Conservation (phyloP, 495 filamentous ascomycete genomes). For the Daldinia concentrica region DNA sequence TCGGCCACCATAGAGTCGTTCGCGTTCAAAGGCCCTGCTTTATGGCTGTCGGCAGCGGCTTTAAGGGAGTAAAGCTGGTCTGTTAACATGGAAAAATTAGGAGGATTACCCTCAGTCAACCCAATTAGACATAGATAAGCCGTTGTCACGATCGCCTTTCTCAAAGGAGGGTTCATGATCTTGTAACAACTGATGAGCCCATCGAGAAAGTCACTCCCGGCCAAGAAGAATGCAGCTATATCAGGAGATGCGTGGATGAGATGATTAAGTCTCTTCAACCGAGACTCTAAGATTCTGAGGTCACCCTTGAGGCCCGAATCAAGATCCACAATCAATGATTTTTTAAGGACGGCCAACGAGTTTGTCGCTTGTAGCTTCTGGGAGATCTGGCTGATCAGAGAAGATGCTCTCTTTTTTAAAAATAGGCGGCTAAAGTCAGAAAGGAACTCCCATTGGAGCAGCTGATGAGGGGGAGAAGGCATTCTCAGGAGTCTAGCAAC, state of each 20-base stretch:
- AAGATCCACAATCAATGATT: slow-evolving; percentile 58
- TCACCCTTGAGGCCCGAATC: slow-evolving; percentile 60
- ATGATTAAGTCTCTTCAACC: slow-evolving; percentile 57
- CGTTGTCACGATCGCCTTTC: slow-evolving; percentile 71
- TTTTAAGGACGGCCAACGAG: slow-evolving; percentile 54
- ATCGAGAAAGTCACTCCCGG: slow-evolving; percentile 87
- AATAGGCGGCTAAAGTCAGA: slow-evolving; percentile 65
- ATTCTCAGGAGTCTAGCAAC: slow-evolving; percentile 58
- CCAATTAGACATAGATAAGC: slow-evolving; percentile 76
- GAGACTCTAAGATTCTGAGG: slow-evolving; percentile 56
- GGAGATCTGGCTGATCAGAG: slow-evolving; percentile 42
- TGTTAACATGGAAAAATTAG: slow-evolving; percentile 74
- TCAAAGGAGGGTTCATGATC: slow-evolving; percentile 64
- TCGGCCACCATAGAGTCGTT: slow-evolving; percentile 68
- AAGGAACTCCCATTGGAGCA: slow-evolving; percentile 67
- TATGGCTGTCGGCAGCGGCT: slow-evolving; percentile 66
- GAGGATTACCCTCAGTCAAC: slow-evolving; percentile 68
- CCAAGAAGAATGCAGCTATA: slow-evolving; percentile 71
- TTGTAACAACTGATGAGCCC: slow-evolving; percentile 72
- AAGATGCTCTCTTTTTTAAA: slow-evolving; percentile 56
- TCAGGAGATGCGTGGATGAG: slow-evolving; percentile 64
- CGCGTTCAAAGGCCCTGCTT: slow-evolving; percentile 57
- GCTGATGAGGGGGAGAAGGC: slow-evolving; percentile 51
- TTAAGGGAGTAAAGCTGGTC: slow-evolving; percentile 88
- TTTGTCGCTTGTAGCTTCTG: slow-evolving; percentile 49